phyloP scores from a whole-genome alignment of 129 eudicot species.

The Helianthus annuus region DNA sequence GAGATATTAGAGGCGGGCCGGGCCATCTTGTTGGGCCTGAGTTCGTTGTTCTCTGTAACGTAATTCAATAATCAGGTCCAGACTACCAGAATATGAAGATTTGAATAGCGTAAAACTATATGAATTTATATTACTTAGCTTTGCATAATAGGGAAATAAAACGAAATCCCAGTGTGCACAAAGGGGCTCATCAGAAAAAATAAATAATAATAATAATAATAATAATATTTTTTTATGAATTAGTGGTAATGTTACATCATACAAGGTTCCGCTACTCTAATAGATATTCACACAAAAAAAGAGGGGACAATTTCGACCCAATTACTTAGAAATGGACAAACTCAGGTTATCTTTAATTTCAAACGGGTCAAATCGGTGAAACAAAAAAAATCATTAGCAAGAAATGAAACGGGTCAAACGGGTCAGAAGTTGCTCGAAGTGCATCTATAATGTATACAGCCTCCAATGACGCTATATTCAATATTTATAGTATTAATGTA shows the following conservation, averaged over 20 bases:
- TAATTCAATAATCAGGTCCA: constrained; percentile 25
- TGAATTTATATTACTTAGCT: background rate
- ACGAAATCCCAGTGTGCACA: background rate
- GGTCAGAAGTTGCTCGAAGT: no score
- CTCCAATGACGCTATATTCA: no score
- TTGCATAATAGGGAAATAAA: background rate
- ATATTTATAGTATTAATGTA: no score
- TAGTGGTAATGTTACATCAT: constrained; percentile 13
- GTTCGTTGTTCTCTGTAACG: constrained; percentile 52
- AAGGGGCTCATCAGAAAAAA: background rate
- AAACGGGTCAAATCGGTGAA: no score
- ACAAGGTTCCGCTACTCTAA: constrained; percentile 6
- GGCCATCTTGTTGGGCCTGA: constrained; percentile 60
- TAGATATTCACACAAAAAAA: no score
- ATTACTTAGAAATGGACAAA: no score
- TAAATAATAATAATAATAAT: background rate
- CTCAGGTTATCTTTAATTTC: no score
- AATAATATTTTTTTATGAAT: background rate
- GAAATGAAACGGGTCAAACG: no score
- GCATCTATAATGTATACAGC: no score
- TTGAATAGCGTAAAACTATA: no score
- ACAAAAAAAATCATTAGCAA: no score
- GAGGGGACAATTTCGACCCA: no score
- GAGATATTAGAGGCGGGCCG: constrained; percentile 42
- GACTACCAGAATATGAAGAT: constrained; percentile 13